A percentile compares a stretch with the other conserved stretches of the same genome.
phyloP scores from a whole-genome alignment of 257 asterid species.

The Buddleja alternifolia region DNA sequence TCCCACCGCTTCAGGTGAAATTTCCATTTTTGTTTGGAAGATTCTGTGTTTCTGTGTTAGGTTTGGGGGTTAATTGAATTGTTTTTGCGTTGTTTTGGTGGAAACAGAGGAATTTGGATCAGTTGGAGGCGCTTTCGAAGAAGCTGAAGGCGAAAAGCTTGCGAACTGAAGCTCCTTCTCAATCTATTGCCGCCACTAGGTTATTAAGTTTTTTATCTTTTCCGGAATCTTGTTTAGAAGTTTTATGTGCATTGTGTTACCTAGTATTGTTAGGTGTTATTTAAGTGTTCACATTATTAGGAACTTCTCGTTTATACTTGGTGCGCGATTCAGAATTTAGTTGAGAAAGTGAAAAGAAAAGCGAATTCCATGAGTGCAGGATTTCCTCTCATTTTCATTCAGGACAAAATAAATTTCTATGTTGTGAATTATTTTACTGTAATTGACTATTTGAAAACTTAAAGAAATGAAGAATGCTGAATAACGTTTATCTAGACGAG shows the following conservation, averaged over 20 bases:
- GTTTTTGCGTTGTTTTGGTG: slow-evolving; percentile 12
- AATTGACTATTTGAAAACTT: neutral
- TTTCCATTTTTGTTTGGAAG: neutral
- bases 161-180: slow-evolving; percentile 93
- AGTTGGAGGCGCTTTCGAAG: slow-evolving; percentile 90
- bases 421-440: neutral
- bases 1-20: slow-evolving; percentile 93
- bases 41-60: neutral
- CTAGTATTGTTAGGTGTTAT: neutral
- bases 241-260: neutral
- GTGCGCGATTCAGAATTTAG: neutral
- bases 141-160: slow-evolving; percentile 87
- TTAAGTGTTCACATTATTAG: neutral
- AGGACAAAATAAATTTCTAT: neutral
- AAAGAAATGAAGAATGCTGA: neutral
- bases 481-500: neutral
- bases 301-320: slow-evolving; percentile 11
- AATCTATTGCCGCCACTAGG: slow-evolving; percentile 97
- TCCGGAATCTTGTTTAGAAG: neutral
- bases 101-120: slow-evolving; percentile 93
- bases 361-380: neutral
- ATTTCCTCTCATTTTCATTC: neutral
- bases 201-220: slow-evolving; percentile 16
- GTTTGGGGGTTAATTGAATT: slow-evolving; percentile 19
- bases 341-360: neutral